These are phyloP conservation scores for Trapa bicornis DNA, from an alignment of 345 rosid species.

Conservation along the genomic window DNA sequence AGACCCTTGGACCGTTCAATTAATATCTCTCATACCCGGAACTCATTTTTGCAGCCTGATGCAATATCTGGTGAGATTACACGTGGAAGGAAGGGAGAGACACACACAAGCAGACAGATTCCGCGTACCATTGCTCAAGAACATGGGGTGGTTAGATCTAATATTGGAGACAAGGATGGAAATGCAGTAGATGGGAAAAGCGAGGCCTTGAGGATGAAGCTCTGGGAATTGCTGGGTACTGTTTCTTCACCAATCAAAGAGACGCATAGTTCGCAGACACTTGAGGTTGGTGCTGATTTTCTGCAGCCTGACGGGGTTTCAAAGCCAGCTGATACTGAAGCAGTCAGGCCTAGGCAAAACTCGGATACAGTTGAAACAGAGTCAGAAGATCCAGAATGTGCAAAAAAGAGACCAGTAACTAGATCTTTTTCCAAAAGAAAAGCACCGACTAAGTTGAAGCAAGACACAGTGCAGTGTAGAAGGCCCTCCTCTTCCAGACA, in stretches of 20 bases:
- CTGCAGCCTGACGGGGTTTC: conserved; percentile 20
- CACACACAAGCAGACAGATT: conserved; percentile 25
- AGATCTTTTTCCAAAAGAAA: conserved; percentile 37
- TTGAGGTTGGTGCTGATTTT: conserved; percentile 22
- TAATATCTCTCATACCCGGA: conserved; percentile 21
- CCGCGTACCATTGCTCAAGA: conserved; percentile 31
- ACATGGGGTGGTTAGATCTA: conserved; percentile 13
- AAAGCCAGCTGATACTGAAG: conserved; percentile 17
- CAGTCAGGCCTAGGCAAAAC: conserved; percentile 29
- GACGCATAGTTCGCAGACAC: conserved; percentile 29
- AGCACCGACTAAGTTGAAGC: conserved; percentile 24
- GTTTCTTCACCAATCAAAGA: conserved; percentile 50
- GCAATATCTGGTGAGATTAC: conserved; percentile 24
- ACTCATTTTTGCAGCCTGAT: conserved; percentile 24
- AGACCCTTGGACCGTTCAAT: conserved; percentile 20
- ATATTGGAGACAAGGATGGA: conserved; percentile 24
- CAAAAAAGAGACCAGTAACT: conserved; percentile 46
- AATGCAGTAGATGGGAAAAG: conserved; percentile 27
- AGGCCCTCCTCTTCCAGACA: conserved; percentile 24
- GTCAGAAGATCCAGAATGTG: conserved; percentile 46
- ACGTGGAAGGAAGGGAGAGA: conserved; percentile 26
- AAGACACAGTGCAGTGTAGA: conserved; percentile 19
- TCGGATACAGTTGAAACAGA: conserved; percentile 81
- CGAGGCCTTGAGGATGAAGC: conserved; percentile 58
- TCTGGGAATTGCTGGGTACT: conserved; percentile 60